Evolutionary conservation across 2,329 filamentous ascomycete genomes (phyloP).

Genomic region (Colletotrichum lentis): DNA sequence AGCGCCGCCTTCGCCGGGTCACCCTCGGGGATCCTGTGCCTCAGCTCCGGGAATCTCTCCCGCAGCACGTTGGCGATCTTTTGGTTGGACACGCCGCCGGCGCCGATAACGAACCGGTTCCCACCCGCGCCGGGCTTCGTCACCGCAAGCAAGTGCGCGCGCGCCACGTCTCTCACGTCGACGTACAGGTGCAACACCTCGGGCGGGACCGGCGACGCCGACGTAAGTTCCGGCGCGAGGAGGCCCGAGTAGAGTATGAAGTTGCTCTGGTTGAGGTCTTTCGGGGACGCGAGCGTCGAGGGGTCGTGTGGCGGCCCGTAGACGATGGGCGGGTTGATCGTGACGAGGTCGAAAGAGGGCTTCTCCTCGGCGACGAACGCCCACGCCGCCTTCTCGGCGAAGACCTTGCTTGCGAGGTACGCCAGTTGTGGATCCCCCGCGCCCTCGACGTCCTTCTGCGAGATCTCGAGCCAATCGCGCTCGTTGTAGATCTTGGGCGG

Average conservation of each 20-base stretch:
- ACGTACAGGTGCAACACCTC: conserved; percentile 41
- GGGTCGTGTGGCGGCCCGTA: conserved; percentile 30
- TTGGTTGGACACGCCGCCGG: conserved; percentile 39
- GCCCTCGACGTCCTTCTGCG: conserved; percentile 7
- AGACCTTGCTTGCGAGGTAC: conserved; percentile 58
- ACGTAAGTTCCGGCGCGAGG: conserved; percentile 10
- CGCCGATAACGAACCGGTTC: conserved; percentile 41
- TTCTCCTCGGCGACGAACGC: conserved; percentile 44
- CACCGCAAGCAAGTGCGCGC: conserved; percentile 42
- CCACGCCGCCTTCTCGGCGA: conserved; percentile 47
- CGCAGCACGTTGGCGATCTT: conserved; percentile 39
- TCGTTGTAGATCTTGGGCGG: conserved; percentile 55
- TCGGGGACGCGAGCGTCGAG: background rate
- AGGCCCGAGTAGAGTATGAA: conserved; percentile 23
- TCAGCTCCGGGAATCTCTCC: conserved; percentile 38
- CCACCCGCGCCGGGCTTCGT: conserved; percentile 41
- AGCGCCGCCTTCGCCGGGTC: conserved; percentile 34
- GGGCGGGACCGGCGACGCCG: conserved; percentile 32
- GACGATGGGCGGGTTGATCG: conserved; percentile 39
- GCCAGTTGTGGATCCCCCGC: conserved; percentile 55
- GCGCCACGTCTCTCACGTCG: conserved; percentile 44
- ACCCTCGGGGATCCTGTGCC: conserved; percentile 39
- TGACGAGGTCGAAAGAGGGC: conserved; percentile 50
- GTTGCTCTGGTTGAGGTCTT: conserved; percentile 30
- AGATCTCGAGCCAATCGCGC: conserved; percentile 52